Base-by-base conservation (phyloP, 305 asterid species). In the Fraxinus nigra region DNA sequence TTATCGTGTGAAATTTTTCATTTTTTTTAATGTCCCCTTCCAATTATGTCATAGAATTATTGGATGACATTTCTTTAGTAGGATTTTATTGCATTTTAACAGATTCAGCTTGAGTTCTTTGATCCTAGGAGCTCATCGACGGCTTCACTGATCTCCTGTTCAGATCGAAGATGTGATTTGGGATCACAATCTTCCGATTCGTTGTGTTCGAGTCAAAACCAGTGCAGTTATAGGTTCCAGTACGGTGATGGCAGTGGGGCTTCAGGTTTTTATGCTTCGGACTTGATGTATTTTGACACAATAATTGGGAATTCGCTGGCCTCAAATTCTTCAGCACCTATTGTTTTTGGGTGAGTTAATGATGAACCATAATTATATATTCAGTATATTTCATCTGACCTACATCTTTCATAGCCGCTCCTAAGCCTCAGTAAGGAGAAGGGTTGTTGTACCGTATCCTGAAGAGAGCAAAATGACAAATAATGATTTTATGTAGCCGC, bases 201-300 rank as follows among this genome's bases (percentile, higher is more conserved):
- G 0, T 79, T 85, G 51, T 91, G 90, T 84, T 86, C 82, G 26
- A 76, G 78, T 34, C 84, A 79, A 67, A 87, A 89, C 26, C 93
- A 82, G 65, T 90, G 93, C 32, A 77, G 92, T 84, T 90, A 90
- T 78, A 81, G 86, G 0, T 89, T 90, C 85, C 88, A 87, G 83
- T 90, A 90, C 74, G 93, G 89, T 56, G 93, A 90, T 85, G 92
- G 92, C 38, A 89, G 93, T 76, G 93, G 92, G 37, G 88, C 93
- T 2, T 89, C 93, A 1, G 93, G 93, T 28, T 85, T 78, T 80
- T 90, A 89, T 40, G 85, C 87, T 32, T 76, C 91, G 0, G 93
- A 90, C 78, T 82, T 78, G 43, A 86, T 90, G 85, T 88, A 87
- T 84, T 84, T 90, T 11, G 87, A 89, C 56, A 72, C 90, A 0